phyloP scores from a whole-genome alignment of 179 eudicot species.

The Beta macrorhiza region DNA sequence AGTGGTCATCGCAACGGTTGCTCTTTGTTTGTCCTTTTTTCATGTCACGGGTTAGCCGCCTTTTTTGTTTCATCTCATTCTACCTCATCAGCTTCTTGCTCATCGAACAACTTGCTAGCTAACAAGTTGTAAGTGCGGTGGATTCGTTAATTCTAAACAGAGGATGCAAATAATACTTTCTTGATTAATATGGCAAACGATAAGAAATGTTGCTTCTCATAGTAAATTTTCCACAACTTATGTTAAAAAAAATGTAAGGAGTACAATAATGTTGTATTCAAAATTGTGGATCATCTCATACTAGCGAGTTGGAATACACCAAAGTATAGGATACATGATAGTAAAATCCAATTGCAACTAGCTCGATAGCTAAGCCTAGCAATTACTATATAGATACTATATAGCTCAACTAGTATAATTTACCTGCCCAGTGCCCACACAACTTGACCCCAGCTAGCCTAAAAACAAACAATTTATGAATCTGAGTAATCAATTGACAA shows the following conservation, averaged over 20 bases:
- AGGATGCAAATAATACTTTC: too few relatives aligned
- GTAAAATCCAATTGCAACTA: not conserved
- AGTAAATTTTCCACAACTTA: too few relatives aligned
- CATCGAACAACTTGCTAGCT: too few relatives aligned
- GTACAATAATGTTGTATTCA: not conserved
- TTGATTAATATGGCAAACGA: too few relatives aligned
- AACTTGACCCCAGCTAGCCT: not conserved
- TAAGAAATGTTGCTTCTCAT: too few relatives aligned
- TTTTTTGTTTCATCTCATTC: too few relatives aligned
- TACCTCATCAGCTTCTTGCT: too few relatives aligned
- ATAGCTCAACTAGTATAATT: not conserved
- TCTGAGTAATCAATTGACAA: not conserved
- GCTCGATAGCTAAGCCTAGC: not conserved
- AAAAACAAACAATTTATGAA: not conserved
- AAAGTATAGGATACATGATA: not conserved
- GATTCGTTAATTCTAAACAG: not conserved
- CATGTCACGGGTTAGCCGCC: too few relatives aligned
- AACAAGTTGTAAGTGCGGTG: too few relatives aligned
- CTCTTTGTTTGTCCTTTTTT: too few relatives aligned
- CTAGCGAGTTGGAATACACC: not conserved
- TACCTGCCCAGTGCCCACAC: not conserved
- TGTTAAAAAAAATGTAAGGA: too few relatives aligned
- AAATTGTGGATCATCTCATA: constrained; percentile 7
- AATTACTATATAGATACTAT: not conserved
- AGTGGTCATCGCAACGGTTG: too few relatives aligned